Conservation (phyloP, 1,284 basidiomycete genomes). For the Trichosporon faecale region DNA sequence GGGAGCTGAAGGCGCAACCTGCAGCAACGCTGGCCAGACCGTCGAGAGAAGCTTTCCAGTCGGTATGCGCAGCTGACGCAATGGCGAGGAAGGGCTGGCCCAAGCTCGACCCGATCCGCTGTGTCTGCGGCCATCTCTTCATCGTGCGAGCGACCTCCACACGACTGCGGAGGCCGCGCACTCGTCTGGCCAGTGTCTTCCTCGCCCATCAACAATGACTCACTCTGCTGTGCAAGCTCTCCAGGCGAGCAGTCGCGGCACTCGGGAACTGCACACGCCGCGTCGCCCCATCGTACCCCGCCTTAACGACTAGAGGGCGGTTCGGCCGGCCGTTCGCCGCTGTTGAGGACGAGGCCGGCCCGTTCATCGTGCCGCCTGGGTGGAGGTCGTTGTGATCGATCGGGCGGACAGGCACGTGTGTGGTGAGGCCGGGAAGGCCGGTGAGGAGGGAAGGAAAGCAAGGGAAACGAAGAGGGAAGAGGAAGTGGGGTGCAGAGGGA, state of each 20-base stretch:
- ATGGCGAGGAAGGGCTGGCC: slow-evolving; percentile 1
- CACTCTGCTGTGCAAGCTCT: slow-evolving; percentile 67
- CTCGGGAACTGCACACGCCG: slow-evolving; percentile 73
- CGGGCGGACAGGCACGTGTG: not conserved
- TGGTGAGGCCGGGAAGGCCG: not conserved
- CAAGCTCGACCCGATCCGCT: not conserved
- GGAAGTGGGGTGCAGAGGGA: not conserved
- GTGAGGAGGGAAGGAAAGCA: not conserved
- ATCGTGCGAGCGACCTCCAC: not conserved
- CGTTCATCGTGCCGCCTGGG: not conserved
- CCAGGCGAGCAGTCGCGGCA: slow-evolving; percentile 69
- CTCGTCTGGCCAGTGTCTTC: not conserved
- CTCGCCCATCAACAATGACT: slow-evolving; percentile 26
- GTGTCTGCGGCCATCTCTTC: not conserved
- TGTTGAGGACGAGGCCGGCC: not conserved
- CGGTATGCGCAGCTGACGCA: not conserved
- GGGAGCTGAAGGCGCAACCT: too few species aligned
- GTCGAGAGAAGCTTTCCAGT: not conserved
- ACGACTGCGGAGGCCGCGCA: not conserved
- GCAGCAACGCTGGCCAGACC: too few species aligned
- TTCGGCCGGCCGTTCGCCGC: slow-evolving; percentile 54
- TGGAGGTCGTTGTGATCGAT: not conserved
- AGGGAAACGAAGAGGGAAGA: not conserved
- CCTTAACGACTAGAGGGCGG: slow-evolving; percentile 70
- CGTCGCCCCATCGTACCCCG: slow-evolving; percentile 67